These are phyloP conservation scores for Aspergillus mulundensis DNA, from an alignment of 495 filamentous ascomycete species.

Conservation along the genomic window DNA sequence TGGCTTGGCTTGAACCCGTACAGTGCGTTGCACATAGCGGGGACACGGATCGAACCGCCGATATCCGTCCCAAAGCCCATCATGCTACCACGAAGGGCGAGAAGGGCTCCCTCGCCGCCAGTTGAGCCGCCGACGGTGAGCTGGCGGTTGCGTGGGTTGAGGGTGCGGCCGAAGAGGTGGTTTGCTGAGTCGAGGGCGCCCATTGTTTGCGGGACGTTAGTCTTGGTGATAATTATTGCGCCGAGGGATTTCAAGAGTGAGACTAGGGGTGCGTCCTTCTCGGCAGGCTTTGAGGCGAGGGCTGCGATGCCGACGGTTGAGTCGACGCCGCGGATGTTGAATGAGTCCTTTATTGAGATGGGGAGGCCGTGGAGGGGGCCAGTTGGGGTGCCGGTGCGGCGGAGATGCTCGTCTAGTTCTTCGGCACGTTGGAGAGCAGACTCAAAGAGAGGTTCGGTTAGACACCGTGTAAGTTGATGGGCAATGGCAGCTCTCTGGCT, in stretches of 20 bases:
- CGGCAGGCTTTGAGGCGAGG: constrained; percentile 47
- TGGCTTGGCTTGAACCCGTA: constrained; percentile 57
- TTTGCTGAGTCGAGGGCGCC: constrained; percentile 37
- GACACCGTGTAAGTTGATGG: constrained; percentile 60
- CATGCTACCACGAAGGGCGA: constrained; percentile 58
- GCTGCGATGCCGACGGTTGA: constrained; percentile 56
- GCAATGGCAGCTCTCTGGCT: constrained; percentile 52
- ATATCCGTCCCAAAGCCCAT: constrained; percentile 66
- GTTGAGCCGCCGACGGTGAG: constrained; percentile 59
- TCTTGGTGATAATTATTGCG: constrained; percentile 62
- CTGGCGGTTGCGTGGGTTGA: constrained; percentile 59
- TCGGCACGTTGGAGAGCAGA: constrained; percentile 55
- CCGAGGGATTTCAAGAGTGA: constrained; percentile 38
- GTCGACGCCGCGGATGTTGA: constrained; percentile 57
- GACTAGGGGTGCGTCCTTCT: constrained; percentile 39
- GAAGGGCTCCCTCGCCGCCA: constrained; percentile 63
- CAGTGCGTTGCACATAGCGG: constrained; percentile 55
- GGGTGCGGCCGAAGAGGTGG: constrained; percentile 53
- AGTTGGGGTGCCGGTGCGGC: constrained; percentile 41
- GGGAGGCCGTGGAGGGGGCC: constrained; percentile 69
- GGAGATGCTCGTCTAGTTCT: constrained; percentile 53
- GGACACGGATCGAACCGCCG: constrained; percentile 60
- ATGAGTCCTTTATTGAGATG: constrained; percentile 62
- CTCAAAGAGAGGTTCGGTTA: constrained; percentile 64
- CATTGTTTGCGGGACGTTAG: constrained; percentile 58